These are phyloP conservation scores for Dimocarpus longan DNA, from an alignment of 345 rosid genomes.

Conservation along the genomic window DNA sequence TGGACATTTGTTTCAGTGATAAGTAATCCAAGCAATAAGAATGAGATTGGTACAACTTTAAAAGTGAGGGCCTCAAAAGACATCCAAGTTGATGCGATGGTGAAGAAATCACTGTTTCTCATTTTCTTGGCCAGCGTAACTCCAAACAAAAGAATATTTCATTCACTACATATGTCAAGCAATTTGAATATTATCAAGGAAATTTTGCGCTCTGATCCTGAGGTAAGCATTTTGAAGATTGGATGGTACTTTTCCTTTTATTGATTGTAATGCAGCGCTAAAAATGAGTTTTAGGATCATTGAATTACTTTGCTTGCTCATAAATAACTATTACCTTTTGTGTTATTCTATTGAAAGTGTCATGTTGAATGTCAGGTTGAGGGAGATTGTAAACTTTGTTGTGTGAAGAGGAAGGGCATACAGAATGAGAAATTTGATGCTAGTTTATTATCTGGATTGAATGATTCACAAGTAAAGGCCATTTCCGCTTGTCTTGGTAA, in stretches of 20 bases:
- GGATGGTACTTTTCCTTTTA: too few species aligned
- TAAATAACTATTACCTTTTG: neutral
- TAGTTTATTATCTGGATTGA: slow-evolving; percentile 22
- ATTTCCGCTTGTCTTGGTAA: slow-evolving; percentile 29
- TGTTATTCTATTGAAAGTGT: neutral
- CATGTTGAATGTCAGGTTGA: slow-evolving; percentile 31
- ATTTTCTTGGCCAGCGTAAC: slow-evolving; percentile 36
- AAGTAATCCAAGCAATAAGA: neutral
- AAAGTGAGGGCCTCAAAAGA: slow-evolving; percentile 20
- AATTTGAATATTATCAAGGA: slow-evolving; percentile 33
- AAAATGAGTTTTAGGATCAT: too few species aligned
- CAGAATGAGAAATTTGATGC: neutral
- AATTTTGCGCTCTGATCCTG: slow-evolving; percentile 24
- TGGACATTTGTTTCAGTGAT: slow-evolving; percentile 37
- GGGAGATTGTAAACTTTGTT: slow-evolving; percentile 25
- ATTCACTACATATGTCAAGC: slow-evolving; percentile 30
- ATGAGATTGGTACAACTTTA: slow-evolving; percentile 21
- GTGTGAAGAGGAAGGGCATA: neutral
- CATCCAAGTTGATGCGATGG: slow-evolving; percentile 5
- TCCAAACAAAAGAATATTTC: slow-evolving; percentile 44
- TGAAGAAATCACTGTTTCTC: slow-evolving; percentile 27
- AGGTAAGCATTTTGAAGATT: slow-evolving; percentile 33
- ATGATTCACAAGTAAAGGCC: slow-evolving; percentile 40
- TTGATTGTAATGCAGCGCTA: too few species aligned
- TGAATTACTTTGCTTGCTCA: neutral